phyloP scores from a whole-genome alignment of 768 basidiomycete genomes.

The Stropharia rugosoannulata region DNA sequence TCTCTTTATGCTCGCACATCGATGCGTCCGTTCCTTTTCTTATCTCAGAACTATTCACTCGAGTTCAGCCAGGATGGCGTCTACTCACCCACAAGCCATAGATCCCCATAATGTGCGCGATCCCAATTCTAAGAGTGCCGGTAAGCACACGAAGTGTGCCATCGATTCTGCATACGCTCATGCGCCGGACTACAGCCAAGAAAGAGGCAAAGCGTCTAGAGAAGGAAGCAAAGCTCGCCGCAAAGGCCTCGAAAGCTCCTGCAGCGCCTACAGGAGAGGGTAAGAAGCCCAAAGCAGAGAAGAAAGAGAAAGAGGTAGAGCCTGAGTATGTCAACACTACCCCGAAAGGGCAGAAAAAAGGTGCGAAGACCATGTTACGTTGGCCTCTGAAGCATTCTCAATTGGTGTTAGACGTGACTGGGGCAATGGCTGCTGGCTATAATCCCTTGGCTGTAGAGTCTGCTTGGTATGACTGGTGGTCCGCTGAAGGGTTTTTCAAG shows the following conservation, averaged over 20 bases:
- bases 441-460: conserved; percentile 94
- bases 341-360: conserved; percentile 92
- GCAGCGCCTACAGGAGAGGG: conserved; percentile 44
- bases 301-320: conserved; percentile 58
- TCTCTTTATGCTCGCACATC: conserved; percentile 17
- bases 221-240: conserved; percentile 76
- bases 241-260: conserved; percentile 57
- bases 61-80: conserved; percentile 8
- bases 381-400: neutral
- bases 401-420: conserved; percentile 63
- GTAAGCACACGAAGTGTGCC: conserved; percentile 18
- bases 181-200: conserved; percentile 49
- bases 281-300: conserved; percentile 76
- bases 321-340: conserved; percentile 86
- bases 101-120: conserved; percentile 27
- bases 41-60: conserved; percentile 9
- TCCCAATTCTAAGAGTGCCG: conserved; percentile 43
- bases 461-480: conserved; percentile 99
- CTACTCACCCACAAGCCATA: conserved; percentile 6
- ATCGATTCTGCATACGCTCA: neutral
- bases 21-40: conserved; percentile 13
- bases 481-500: conserved; percentile 85
- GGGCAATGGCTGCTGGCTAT: conserved; percentile 90
- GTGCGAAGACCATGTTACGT: conserved; percentile 35
- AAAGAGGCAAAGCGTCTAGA: conserved; percentile 83